Conservation (phyloP, 1,139 yeast genomes). For the Lodderomyces parapsilosis region DNA sequence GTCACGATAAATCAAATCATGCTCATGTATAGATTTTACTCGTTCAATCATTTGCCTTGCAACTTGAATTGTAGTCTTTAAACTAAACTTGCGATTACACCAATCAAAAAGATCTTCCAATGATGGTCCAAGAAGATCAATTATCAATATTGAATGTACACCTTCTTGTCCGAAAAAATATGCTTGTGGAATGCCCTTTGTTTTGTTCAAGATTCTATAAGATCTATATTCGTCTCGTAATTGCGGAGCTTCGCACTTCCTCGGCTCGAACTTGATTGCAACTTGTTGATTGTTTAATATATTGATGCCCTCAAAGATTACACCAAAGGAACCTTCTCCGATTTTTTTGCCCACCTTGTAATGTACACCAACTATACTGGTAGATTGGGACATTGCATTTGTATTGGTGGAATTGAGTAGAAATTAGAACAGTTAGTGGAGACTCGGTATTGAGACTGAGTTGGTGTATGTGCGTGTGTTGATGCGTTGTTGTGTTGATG, state of each 20-base stretch:
- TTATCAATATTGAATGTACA: constrained; percentile 68
- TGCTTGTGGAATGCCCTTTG: constrained; percentile 69
- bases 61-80: constrained; percentile 69
- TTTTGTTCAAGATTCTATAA: constrained; percentile 61
- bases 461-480: no score
- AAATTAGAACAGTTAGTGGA: no score
- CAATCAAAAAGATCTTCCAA: constrained; percentile 78
- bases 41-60: constrained; percentile 73
- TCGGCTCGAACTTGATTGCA: constrained; percentile 76
- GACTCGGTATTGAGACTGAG: no score
- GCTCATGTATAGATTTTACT: constrained; percentile 66
- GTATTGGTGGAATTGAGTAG: no score
- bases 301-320: constrained; percentile 92
- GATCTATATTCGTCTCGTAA: constrained; percentile 75
- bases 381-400: constrained; percentile 20
- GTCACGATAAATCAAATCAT: constrained; percentile 71
- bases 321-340: constrained; percentile 98
- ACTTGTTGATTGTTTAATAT: constrained; percentile 75
- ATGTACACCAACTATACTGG: constrained; percentile 57
- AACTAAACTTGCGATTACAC: constrained; percentile 72
- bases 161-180: constrained; percentile 83
- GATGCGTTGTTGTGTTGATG: no score
- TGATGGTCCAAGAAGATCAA: constrained; percentile 74
- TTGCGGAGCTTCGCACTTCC: constrained; percentile 81
- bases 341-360: constrained; percentile 95